Base-by-base conservation (phyloP, 2,329 filamentous ascomycete species). In the Pseudovirgaria hyperparasitica region DNA sequence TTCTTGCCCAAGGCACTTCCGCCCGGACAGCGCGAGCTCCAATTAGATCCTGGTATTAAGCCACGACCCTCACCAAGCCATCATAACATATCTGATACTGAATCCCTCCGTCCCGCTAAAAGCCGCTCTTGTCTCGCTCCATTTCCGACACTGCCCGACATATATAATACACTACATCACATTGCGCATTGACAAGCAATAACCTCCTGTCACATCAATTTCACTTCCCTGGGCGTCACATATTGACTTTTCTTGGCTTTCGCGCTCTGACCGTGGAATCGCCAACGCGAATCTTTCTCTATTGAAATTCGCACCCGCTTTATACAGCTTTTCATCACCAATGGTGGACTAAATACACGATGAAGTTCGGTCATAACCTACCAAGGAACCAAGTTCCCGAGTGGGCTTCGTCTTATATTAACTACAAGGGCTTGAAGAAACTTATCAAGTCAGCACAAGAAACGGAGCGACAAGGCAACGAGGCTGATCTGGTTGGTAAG, bases 361-460 rank as follows among this genome's bases (percentile, higher is more conserved):
- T 62, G 58, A 62, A 63, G 43, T 63, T 64, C 38, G 62, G 59
- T 5, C 61, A 64, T 42, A 62, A 63, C 29, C 66, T 92, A 29
- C 72, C 81, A 11, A 73, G 80, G 25, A 85, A 86, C 48, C 80
- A 87, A 58, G 81, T 90, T 46, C 82, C 82, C 25, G 82, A 87
- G 58, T 92, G 82, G 82, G 76, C 80, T 28, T 65, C 75, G 31
- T 76, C 68, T 17, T 92, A 92, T 51, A 86, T 90, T 62, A 75
- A 90, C 59, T 92, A 92, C 63, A 90, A 87, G 51, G 75, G 76
- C 41, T 63, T 96, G 44, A 98, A 98, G 67, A 93, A 90, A 63
- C 71, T 94, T 38, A 86, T 98, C 60, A 96, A 93, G 49, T 71
- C 76, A 9, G 77, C 80, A 18, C 67, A 73, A 32, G 64, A 70